These are phyloP conservation scores for Ephemerocybe angulata DNA, from an alignment of 768 basidiomycete genomes.

Conservation along the genomic window DNA sequence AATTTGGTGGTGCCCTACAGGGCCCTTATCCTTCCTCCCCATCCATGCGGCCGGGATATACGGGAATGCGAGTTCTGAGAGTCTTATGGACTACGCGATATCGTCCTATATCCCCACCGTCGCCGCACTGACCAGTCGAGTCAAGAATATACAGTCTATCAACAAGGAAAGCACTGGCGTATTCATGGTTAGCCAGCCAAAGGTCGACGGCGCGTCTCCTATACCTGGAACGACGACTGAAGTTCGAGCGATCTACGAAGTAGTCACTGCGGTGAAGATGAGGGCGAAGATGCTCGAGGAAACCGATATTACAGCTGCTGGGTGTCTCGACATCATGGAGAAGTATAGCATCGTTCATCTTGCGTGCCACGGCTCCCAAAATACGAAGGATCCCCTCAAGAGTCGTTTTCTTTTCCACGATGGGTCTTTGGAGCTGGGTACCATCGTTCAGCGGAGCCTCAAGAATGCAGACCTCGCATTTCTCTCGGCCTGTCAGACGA, in stretches of 20 bases:
- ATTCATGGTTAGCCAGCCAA: background rate
- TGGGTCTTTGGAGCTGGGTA: too few species aligned
- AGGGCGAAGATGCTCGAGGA: conserved; percentile 17
- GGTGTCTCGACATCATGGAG: conserved; percentile 11
- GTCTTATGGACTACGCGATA: background rate
- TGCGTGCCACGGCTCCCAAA: conserved; percentile 29
- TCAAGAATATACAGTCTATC: background rate
- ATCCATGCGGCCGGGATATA: conserved; percentile 4
- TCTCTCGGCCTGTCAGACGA: too few species aligned
- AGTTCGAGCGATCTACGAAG: background rate
- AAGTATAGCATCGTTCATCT: conserved; percentile 24
- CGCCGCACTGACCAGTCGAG: background rate
- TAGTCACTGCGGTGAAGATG: background rate
- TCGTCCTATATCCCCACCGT: conserved; percentile 6
- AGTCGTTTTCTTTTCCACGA: too few species aligned
- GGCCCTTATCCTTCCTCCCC: conserved; percentile 2
- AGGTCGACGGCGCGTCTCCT: too few species aligned
- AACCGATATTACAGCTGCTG: conserved; percentile 9
- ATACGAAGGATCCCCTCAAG: conserved; percentile 26
- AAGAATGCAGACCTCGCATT: too few species aligned
- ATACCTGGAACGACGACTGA: conserved; percentile 12
- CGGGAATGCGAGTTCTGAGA: background rate
- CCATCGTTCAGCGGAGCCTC: too few species aligned
- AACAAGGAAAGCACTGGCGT: background rate
- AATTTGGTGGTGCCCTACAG: conserved; percentile 7